Evolutionary conservation across 2,329 filamentous ascomycete species (phyloP), one percentile per base, ranked within the genome.

Genomic region (Colletotrichum gigasporum): DNA sequence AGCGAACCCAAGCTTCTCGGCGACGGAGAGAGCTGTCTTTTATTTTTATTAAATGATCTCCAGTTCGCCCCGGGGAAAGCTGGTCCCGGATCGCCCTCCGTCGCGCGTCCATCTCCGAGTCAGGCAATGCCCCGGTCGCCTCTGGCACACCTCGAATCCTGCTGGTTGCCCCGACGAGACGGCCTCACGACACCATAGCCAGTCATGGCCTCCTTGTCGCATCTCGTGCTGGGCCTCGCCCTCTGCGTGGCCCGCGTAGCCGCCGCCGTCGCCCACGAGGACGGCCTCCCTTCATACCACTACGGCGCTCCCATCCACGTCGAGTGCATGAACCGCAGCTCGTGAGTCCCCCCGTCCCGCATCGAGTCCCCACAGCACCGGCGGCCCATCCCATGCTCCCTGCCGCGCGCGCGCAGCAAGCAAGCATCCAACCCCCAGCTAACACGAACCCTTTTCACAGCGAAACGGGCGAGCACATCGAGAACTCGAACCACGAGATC

Each of bases 381-480:
- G n/a, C n/a, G n/a, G n/a, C n/a, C n/a, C n/a, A n/a, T n/a, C n/a
- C n/a, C n/a, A n/a, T n/a, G n/a, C n/a, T n/a, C n/a, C n/a, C n/a
- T n/a, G n/a, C n/a, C n/a, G n/a, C n/a, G n/a, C n/a, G n/a, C n/a
- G n/a, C n/a, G n/a, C n/a, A n/a, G n/a, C n/a, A n/a, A n/a, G n/a
- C n/a, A n/a, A n/a, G n/a, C n/a, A n/a, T n/a, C n/a, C n/a, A n/a
- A 22, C 9, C 10, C n/a, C 8, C 35, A 5, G 42, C 42, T 61
- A 26, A 63, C 26, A 9, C 14, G 11, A 18, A 18, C 42, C 57
- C 14, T 26, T 26, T 24, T 39, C 59, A 44, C 74, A 96, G 92
- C 72, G 92, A 96, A 71, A 96, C 92, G 8, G 93, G 93, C 76
- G 93, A 97, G 78, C 93, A 97, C 82, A 90, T 97, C 73, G 91